Evolutionary conservation across 2,329 filamentous ascomycete genomes (phyloP).

Genomic region (Aureobasidium sp.): DNA sequence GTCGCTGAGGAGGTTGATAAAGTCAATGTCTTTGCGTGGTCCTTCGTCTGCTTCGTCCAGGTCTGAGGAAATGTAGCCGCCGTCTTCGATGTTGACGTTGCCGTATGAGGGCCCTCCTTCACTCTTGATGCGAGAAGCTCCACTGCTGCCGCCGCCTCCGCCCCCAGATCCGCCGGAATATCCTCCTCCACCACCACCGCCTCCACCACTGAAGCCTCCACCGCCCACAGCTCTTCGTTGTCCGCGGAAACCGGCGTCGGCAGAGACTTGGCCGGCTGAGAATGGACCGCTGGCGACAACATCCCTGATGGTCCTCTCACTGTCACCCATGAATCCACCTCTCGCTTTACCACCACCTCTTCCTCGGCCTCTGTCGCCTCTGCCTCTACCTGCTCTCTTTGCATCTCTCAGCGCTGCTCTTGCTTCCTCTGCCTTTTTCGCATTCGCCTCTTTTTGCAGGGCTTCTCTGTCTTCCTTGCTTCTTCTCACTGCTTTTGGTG

Average conservation of each 20-base stretch:
- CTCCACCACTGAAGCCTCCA: conserved; percentile 18
- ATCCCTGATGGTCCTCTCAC: conserved; percentile 21
- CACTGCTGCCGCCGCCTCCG: conserved; percentile 18
- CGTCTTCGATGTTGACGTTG: conserved; percentile 28
- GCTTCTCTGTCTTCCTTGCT: conserved; percentile 40
- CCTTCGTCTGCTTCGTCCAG: conserved; percentile 45
- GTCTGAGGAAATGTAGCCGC: conserved; percentile 41
- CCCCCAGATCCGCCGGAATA: conserved; percentile 13
- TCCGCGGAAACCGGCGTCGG: conserved; percentile 17
- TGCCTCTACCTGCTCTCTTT: conserved; percentile 24
- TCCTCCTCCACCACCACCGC: conserved; percentile 19
- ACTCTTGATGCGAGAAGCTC: conserved; percentile 28
- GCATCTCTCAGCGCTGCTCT: conserved; percentile 22
- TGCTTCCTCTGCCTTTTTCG: conserved; percentile 30
- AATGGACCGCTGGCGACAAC: conserved; percentile 37
- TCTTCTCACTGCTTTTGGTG: conserved; percentile 38
- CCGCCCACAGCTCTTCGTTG: background rate
- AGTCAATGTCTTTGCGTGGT: conserved; percentile 49
- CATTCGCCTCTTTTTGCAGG: conserved; percentile 33
- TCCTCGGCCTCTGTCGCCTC: conserved; percentile 25
- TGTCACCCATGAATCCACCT: conserved; percentile 38
- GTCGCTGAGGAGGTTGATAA: conserved; percentile 50
- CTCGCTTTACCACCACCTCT: conserved; percentile 28
- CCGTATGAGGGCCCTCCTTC: conserved; percentile 23
- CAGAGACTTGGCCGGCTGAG: conserved; percentile 27